Conservation (phyloP, 495 filamentous ascomycete genomes). For the Penicillium cataractarum region DNA sequence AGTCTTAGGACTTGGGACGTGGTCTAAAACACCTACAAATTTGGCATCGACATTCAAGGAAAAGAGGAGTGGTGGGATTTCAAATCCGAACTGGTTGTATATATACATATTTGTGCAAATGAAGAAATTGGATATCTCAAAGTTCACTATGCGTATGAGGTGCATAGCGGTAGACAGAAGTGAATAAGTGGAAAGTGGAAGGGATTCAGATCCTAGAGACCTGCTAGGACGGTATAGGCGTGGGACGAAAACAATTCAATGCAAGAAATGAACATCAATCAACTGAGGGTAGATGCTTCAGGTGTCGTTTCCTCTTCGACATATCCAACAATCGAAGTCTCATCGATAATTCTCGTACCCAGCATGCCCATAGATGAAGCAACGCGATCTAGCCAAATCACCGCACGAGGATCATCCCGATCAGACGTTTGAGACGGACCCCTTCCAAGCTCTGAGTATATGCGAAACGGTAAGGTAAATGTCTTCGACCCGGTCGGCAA, state of each 20-base stretch:
- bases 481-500: conserved; percentile 1
- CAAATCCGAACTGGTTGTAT: not conserved
- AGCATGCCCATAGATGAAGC: conserved; percentile 45
- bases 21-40: not conserved
- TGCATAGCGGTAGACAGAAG: not conserved
- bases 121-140: conserved; percentile 16
- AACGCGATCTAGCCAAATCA: conserved; percentile 43
- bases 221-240: not conserved
- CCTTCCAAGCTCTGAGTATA: conserved; percentile 34
- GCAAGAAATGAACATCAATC: not conserved
- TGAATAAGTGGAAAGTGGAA: not conserved
- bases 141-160: conserved; percentile 1
- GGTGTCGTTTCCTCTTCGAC: not conserved
- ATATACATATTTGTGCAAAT: conserved; percentile 1
- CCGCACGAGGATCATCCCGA: conserved; percentile 26
- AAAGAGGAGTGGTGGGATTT: not conserved
- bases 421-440: conserved; percentile 30
- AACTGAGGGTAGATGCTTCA: not conserved
- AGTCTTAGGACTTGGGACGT: not conserved
- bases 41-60: not conserved
- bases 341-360: conserved; percentile 20
- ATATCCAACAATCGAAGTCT: not conserved
- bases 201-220: conserved; percentile 3
- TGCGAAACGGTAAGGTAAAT: conserved; percentile 29
- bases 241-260: not conserved